Percentiles rank a stretch among this genome's conserved stretches.
These are phyloP conservation scores for Verticillium alfalfae DNA, from an alignment of 2,329 filamentous ascomycete species.

Conservation along the genomic window DNA sequence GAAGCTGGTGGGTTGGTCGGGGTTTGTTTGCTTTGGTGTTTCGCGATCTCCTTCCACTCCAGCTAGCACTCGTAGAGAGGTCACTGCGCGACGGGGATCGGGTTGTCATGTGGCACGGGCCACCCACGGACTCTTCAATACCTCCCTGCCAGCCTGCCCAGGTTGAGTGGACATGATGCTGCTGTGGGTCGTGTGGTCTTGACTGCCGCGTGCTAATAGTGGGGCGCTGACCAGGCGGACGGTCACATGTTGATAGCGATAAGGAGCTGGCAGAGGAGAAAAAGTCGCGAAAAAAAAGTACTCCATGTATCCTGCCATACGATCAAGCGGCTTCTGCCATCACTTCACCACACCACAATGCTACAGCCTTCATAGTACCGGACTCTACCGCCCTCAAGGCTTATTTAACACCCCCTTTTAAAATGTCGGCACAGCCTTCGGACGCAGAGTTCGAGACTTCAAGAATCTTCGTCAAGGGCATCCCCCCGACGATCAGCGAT, in stretches of 20 bases:
- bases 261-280: neutral
- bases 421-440: neutral
- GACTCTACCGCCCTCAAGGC: neutral
- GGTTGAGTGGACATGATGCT: neutral
- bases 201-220: neutral
- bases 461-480: constrained; percentile 71
- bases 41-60: neutral
- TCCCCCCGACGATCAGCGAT: constrained; percentile 81
- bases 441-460: constrained; percentile 46
- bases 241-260: constrained; percentile 2
- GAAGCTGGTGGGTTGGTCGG: neutral
- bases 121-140: neutral
- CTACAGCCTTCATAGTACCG: neutral
- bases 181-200: neutral
- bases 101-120: neutral
- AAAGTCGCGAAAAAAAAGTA: constrained; percentile 1
- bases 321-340: neutral
- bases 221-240: neutral
- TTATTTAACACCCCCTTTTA: neutral
- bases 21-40: neutral
- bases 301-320: neutral
- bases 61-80: neutral
- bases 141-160: too few relatives aligned
- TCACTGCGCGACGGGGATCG: neutral
- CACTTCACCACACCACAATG: neutral